Base-by-base conservation (phyloP, 768 basidiomycete species). In the Amanita muscaria region DNA sequence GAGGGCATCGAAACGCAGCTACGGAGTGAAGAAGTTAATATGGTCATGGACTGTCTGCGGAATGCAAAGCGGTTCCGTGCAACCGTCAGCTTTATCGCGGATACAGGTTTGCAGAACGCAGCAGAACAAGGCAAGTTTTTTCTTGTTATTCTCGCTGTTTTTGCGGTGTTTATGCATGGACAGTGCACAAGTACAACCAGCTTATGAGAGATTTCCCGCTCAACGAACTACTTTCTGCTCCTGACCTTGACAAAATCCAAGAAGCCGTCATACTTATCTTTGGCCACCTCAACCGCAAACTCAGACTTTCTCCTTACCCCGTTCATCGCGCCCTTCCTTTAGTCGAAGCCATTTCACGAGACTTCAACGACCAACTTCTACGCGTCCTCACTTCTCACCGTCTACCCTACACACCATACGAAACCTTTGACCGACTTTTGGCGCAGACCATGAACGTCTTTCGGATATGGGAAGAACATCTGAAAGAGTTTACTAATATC, bases 191-290 rank as follows among this genome's bases (percentile, higher is more conserved):
- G 62, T 94, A 97, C 70, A 98, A 99, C 57, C 83, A 88, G 50
- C 73, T 98, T 46, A 98, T 99, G 96, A 96, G 94, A 65, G 96
- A 99, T 58, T 98, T 98, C 55, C 96, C 96, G 0, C 72, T 99
- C 22, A 96, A 99, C 59, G 94, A 97, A 58, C 79, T 98, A 15
- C 75, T 99, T 21, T 90, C 93, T 7, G 91, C 96, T 1, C 96
- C 96, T 2, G 96, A 98, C 61, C 77, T 98, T 1, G 86, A 88
- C 60, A 96, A 93, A 68, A 83, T 98, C 29, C 85, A 94, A 58
- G 91, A 96, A 62, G 81, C 88, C 3, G 69, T 97, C 10, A 64
- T 76, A 1, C 74, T 85, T 47, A 94, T 98, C 59, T 97, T 98
- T 57, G 76, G 76, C 0, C 96, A 99, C 59, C 77, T 98, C 59